Percentiles rank a stretch among this genome's conserved stretches.
Conservation (phyloP, 2,329 filamentous ascomycete species). For the Hypomyces rosellus region DNA sequence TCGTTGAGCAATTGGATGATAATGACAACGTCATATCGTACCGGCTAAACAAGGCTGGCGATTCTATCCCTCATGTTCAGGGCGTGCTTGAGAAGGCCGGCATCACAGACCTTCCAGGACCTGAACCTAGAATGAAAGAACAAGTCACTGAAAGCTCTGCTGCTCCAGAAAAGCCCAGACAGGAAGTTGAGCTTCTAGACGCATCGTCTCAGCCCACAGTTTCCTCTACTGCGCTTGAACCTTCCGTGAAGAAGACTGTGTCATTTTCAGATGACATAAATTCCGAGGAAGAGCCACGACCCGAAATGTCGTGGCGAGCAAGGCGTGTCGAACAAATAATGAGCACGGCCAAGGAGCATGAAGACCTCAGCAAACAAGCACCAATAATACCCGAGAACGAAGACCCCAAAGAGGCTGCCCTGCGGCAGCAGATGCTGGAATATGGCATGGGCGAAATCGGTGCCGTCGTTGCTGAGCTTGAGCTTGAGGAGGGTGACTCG, state of each 20-base stretch:
- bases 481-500: constrained; percentile 64
- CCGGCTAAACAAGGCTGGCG: constrained; percentile 59
- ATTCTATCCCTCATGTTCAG: constrained; percentile 59
- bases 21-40: constrained; percentile 75
- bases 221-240: not conserved
- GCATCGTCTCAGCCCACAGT: not conserved
- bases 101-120: constrained; percentile 39
- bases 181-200: constrained; percentile 2
- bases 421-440: constrained; percentile 82
- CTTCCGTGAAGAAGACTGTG: constrained; percentile 48
- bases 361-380: constrained; percentile 37
- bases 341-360: constrained; percentile 48
- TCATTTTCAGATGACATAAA: constrained; percentile 59
- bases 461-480: constrained; percentile 84
- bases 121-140: constrained; percentile 5
- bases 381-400: constrained; percentile 66
- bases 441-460: constrained; percentile 87
- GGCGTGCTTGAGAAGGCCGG: constrained; percentile 75
- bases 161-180: not conserved
- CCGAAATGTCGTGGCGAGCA: constrained; percentile 34
- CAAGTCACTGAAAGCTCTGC: not conserved
- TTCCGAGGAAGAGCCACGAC: constrained; percentile 30
- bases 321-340: constrained; percentile 51
- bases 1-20: constrained; percentile 86
- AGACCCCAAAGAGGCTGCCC: constrained; percentile 67